Conservation (phyloP, 2,329 filamentous ascomycete species). For the Fusarium incarnatum region DNA sequence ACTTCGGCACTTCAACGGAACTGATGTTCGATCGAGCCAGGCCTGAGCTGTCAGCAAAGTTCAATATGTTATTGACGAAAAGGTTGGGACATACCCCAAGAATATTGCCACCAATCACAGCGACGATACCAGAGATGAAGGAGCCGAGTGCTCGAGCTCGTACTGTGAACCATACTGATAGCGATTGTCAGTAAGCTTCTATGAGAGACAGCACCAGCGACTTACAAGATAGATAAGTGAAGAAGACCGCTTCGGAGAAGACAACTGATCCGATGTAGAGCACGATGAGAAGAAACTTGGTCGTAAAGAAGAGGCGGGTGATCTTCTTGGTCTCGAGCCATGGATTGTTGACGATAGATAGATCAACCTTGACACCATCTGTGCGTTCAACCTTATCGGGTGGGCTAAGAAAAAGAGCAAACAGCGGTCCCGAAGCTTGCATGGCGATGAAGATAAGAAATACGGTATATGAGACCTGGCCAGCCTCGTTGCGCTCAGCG, state of each 20-base stretch:
- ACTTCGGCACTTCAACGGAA: conserved; percentile 66
- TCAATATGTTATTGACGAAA: background rate
- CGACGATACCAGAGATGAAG: conserved; percentile 75
- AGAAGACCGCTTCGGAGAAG: conserved; percentile 78
- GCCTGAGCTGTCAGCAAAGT: conserved; percentile 43
- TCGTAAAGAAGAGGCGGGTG: conserved; percentile 67
- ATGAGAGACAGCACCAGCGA: background rate
- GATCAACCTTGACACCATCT: conserved; percentile 71
- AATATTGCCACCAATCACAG: conserved; percentile 73
- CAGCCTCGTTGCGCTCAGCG: conserved; percentile 64
- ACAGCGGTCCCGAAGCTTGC: conserved; percentile 73
- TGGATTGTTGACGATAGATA: conserved; percentile 67
- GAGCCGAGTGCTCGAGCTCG: conserved; percentile 76
- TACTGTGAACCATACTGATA: conserved; percentile 74
- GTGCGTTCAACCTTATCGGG: conserved; percentile 72
- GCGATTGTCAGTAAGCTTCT: background rate
- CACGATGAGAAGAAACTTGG: conserved; percentile 72
- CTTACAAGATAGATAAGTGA: conserved; percentile 67
- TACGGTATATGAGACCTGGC: conserved; percentile 75
- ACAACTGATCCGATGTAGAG: conserved; percentile 78
- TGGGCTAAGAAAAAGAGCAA: conserved; percentile 70
- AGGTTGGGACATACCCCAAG: conserved; percentile 62
- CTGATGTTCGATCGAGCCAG: conserved; percentile 69
- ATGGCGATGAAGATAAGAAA: conserved; percentile 78
- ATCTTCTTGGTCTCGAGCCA: conserved; percentile 71